Evolutionary conservation across 2,329 filamentous ascomycete genomes (phyloP).

Genomic region (Leptoxyphium fumago): DNA sequence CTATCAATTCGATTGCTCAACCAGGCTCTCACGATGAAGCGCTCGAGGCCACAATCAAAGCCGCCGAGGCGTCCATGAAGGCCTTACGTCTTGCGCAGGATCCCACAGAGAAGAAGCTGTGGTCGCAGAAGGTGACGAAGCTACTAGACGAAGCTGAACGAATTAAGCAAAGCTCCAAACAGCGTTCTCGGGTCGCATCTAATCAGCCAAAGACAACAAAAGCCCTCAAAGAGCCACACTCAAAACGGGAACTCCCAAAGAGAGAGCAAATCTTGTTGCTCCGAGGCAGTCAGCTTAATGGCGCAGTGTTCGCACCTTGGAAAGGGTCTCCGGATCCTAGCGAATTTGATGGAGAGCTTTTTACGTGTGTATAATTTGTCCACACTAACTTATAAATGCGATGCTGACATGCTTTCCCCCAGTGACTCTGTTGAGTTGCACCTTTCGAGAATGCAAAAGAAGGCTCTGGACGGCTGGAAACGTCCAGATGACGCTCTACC

Average conservation of each 20-base stretch:
- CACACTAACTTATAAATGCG: constrained; percentile 4
- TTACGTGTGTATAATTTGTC: constrained; percentile 39
- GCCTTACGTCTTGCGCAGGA: constrained; percentile 49
- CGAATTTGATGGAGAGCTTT: constrained; percentile 51
- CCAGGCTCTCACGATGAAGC: constrained; percentile 36
- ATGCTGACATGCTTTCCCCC: constrained; percentile 11
- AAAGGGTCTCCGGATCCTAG: constrained; percentile 41
- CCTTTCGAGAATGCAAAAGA: constrained; percentile 58
- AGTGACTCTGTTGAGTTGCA: constrained; percentile 57
- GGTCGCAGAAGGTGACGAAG: constrained; percentile 49
- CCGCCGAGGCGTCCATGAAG: constrained; percentile 69
- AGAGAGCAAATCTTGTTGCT: constrained; percentile 64
- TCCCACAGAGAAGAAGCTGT: constrained; percentile 51
- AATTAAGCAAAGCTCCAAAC: constrained; percentile 44
- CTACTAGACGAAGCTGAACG: constrained; percentile 58
- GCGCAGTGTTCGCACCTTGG: constrained; percentile 77
- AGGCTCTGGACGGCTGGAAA: constrained; percentile 74
- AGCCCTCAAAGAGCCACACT: constrained; percentile 32
- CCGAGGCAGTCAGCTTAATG: constrained; percentile 66
- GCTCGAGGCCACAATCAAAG: constrained; percentile 58
- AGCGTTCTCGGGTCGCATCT: constrained; percentile 5
- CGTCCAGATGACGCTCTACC: constrained; percentile 55
- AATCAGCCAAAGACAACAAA: constrained; percentile 14
- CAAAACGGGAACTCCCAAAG: constrained; percentile 50
- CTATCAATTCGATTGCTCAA: too few species aligned